Base-by-base conservation (phyloP, 768 basidiomycete genomes). In the Boletus rex-veris region DNA sequence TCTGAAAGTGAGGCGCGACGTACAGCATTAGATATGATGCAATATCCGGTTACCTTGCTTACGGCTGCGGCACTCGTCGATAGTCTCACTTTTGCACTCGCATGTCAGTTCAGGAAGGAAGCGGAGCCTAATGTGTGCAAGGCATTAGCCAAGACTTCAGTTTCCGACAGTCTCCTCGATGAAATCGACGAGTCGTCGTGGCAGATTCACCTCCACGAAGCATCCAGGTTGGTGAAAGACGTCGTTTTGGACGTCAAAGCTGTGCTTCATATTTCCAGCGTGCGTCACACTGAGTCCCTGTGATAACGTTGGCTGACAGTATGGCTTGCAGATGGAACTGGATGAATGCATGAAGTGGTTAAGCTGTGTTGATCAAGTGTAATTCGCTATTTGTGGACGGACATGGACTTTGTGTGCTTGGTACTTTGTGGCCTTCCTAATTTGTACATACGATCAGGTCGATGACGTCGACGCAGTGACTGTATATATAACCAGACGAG, bases 21-120 rank as follows among this genome's bases (percentile, higher is more conserved):
- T 31, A 5, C 26, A 85, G 85, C 81, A 55, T 75, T 78, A 4
- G 81, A 83, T 48, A 69, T 83, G 42, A 64, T 83, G 49, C 75
- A 71, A 44, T 83, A 78, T 60, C 77, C 80, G 4, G 57, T 83
- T 12, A 80, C 80, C 14, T 61, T 81, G 14, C 74, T 87, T 12
- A 83, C 85, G 0, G 75, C 74, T 0, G 75, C 77, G 9, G 80
- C 81, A 3, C 60, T 88, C 2, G 62, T 80, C 8, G 75, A 81
- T 3, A 74, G 77, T 4, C 62, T 83, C 16, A 45, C 75, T 7
- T 60, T 70, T 8, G 67, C 74, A 9, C 64, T 84, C 10, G 65
- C 69, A 10, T 44, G 60, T n/a, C 67, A 73, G 24, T 74, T 75
- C 52, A 70, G 72, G 45, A 64, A 59, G 12, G 66, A 73, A 41